A percentile compares a stretch with the other conserved stretches of the same genome.
Conservation (phyloP, 495 filamentous ascomycete genomes). For the Penicillium alfredii region DNA sequence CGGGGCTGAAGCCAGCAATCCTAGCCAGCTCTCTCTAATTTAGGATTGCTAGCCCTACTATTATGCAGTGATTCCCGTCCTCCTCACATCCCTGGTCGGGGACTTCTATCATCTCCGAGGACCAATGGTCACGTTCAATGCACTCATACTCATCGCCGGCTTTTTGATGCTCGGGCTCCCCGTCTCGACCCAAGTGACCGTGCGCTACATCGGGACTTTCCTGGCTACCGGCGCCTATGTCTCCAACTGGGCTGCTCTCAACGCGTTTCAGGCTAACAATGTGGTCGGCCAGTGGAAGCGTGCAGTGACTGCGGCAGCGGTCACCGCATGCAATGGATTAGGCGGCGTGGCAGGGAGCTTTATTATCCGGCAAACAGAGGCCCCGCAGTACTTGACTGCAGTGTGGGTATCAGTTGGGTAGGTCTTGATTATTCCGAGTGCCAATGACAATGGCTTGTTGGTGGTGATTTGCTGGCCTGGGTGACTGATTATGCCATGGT, state of each 20-base stretch:
- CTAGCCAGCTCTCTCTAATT: too few relatives aligned
- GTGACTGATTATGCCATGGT: too few relatives aligned
- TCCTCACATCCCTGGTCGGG: slow-evolving; percentile 62
- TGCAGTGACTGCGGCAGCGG: slow-evolving; percentile 60
- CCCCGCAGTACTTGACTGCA: slow-evolving; percentile 35
- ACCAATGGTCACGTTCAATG: slow-evolving; percentile 69
- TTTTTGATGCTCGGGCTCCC: slow-evolving; percentile 69
- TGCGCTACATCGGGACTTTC: slow-evolving; percentile 68
- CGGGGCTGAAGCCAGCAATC: too few relatives aligned
- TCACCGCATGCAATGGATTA: slow-evolving; percentile 66
- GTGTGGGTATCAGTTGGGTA: slow-evolving; percentile 10
- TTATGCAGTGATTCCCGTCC: slow-evolving; percentile 64
- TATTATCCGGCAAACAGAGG: slow-evolving; percentile 63
- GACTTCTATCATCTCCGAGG: slow-evolving; percentile 61
- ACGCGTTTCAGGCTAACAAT: slow-evolving; percentile 67
- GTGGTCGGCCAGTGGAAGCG: slow-evolving; percentile 73
- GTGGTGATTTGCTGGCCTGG: too few relatives aligned
- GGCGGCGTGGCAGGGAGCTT: slow-evolving; percentile 73
- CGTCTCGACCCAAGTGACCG: slow-evolving; percentile 52
- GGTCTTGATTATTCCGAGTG: slow-evolving; percentile 17
- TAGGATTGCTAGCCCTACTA: slow-evolving; percentile 63
- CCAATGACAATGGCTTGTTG: too few relatives aligned
- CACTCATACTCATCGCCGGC: slow-evolving; percentile 60
- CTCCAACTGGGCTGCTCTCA: slow-evolving; percentile 73
- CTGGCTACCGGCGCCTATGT: slow-evolving; percentile 75